phyloP scores from a whole-genome alignment of 202 grass and related monocot species.

The Tripidium arundinaceum region DNA sequence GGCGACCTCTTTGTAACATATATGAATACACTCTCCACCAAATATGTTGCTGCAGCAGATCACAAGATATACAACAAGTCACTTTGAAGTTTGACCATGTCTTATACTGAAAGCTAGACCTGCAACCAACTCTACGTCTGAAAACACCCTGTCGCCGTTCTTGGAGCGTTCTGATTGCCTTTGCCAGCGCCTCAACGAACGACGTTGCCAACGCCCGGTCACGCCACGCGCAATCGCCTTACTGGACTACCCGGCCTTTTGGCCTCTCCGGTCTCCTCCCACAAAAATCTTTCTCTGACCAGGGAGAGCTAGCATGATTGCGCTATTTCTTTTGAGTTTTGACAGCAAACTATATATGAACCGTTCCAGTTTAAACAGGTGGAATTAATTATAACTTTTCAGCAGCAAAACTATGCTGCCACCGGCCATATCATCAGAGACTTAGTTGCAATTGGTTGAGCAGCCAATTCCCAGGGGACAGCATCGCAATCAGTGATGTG shows the following conservation, averaged over 20 bases:
- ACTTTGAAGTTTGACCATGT: not conserved
- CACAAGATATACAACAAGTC: not conserved
- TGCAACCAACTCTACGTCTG: not conserved
- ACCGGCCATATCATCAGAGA: not conserved
- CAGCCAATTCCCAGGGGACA: constrained; percentile 35
- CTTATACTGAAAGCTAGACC: not conserved
- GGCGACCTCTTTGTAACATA: not conserved
- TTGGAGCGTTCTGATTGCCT: constrained; percentile 2
- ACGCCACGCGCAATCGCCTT: constrained; percentile 30
- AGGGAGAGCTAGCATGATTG: not conserved
- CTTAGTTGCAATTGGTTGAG: constrained; percentile 8
- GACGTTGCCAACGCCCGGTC: constrained; percentile 4
- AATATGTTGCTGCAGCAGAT: not conserved
- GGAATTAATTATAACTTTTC: not conserved
- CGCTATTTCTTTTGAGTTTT: not conserved
- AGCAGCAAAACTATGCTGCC: constrained; percentile 10
- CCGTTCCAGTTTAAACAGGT: not conserved
- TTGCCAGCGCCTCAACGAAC: not conserved
- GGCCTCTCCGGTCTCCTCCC: not conserved
- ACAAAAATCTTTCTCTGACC: constrained; percentile 32
- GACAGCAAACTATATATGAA: not conserved
- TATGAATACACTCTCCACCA: not conserved
- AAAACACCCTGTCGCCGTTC: constrained; percentile 2
- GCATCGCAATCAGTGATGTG: constrained; percentile 33
- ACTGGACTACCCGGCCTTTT: not conserved